A percentile compares a stretch with the other conserved stretches of the same genome.
These are phyloP conservation scores for Sporothrix mexicana DNA, from an alignment of 2,329 filamentous ascomycete genomes.

Conservation along the genomic window DNA sequence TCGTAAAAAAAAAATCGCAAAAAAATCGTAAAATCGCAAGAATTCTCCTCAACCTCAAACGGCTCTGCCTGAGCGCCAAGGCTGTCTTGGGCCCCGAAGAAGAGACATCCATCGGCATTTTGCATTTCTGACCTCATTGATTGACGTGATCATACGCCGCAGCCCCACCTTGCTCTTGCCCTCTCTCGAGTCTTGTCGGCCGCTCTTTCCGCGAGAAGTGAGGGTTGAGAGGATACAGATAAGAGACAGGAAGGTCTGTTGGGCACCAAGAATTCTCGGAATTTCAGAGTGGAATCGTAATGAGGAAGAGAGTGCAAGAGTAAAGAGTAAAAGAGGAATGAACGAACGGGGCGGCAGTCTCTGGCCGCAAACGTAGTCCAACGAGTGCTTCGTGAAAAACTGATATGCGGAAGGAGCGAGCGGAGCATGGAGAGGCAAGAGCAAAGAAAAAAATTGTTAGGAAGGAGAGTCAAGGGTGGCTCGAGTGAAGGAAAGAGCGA, in stretches of 20 bases:
- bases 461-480: neutral
- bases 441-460: neutral
- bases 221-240: neutral
- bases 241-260: neutral
- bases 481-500: neutral
- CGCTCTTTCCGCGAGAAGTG: neutral
- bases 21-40: slow-evolving; percentile 6
- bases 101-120: slow-evolving; percentile 3
- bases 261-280: no score
- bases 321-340: neutral
- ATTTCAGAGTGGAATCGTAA: neutral
- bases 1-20: neutral
- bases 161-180: neutral
- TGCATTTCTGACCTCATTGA: slow-evolving; percentile 14
- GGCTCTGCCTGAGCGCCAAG: slow-evolving; percentile 5
- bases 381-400: neutral
- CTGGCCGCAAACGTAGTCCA: slow-evolving; percentile 12
- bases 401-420: neutral
- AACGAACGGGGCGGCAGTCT: neutral
- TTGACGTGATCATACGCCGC: slow-evolving; percentile 15
- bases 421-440: neutral
- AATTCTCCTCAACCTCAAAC: slow-evolving; percentile 6
- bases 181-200: neutral
- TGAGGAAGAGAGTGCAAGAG: neutral
- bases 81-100: neutral